phyloP scores from a whole-genome alignment of 768 basidiomycete genomes.

The Sporobolomyces roseus region DNA sequence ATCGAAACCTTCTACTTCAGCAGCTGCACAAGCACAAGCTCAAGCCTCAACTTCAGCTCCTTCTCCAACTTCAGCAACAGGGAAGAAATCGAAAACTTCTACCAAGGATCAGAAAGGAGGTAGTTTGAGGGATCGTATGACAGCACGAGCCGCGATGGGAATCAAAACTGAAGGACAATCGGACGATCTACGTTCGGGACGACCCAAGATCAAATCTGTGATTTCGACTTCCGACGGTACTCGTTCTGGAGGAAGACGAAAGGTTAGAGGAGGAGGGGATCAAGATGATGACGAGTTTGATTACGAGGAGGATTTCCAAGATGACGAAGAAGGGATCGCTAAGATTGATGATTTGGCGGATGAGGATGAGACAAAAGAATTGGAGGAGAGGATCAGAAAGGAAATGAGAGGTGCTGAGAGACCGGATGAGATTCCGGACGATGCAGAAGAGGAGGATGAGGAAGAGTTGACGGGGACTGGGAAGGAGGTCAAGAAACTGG shows the following conservation, averaged over 20 bases:
- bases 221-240: slow-evolving; percentile 40
- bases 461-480: slow-evolving; percentile 62
- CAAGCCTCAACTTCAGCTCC: slow-evolving; percentile 4
- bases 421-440: slow-evolving; percentile 30
- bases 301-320: slow-evolving; percentile 71
- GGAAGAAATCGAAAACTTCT: not conserved
- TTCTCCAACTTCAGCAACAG: not conserved
- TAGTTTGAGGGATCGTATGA: slow-evolving; percentile 53
- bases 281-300: slow-evolving; percentile 77
- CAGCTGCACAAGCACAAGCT: not conserved
- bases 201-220: slow-evolving; percentile 24
- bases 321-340: slow-evolving; percentile 76
- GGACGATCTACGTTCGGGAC: slow-evolving; percentile 14
- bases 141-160: slow-evolving; percentile 55
- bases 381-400: slow-evolving; percentile 41
- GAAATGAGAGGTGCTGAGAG: slow-evolving; percentile 40
- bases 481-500: slow-evolving; percentile 77
- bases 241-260: slow-evolving; percentile 48
- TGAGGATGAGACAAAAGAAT: slow-evolving; percentile 67
- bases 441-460: slow-evolving; percentile 54
- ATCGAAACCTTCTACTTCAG: no score
- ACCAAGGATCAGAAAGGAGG: slow-evolving; percentile 53
- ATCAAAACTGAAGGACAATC: slow-evolving; percentile 16
- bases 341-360: slow-evolving; percentile 66
- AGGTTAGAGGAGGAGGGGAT: slow-evolving; percentile 67